Base-by-base conservation (phyloP, 2,329 filamentous ascomycete genomes). In the Fusarium decemcellulare region DNA sequence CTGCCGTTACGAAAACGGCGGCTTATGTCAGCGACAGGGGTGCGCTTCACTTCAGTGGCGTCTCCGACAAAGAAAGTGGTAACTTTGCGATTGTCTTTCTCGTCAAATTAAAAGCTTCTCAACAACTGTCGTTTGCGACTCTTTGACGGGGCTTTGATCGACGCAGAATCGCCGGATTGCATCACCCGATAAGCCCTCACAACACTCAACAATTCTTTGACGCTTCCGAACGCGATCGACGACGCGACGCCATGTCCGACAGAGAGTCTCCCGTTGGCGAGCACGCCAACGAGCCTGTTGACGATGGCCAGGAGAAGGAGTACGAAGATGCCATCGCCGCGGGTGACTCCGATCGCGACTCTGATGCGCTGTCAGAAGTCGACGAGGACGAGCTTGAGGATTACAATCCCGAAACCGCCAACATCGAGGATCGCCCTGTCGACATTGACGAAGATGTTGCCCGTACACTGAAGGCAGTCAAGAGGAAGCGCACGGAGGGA, bases 351-450 rank as follows among this genome's bases (percentile, higher is more conserved):
- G 88, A 90, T 68, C 82, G 83, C 55, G 87, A 90, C 12, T 88
- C 86, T 0, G 88, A 90, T 68, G 79, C 86, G 40, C 85, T 92
- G 2, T 92, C 90, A 23, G 90, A 92, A 75, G 88, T 92, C 67
- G 90, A 92, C 73, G 90, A 91, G 74, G 86, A 91, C 58, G 88
- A 92, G 73, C 91, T 93, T 66, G 89, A 88, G 68, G 89, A 92
- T 67, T 92, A 92, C 79, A 90, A 92, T 68, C 87, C 89, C 10
- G 84, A 87, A 44, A 88, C 86, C 7, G 88, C 88, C 63, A 88
- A 89, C 52, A 86, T 90, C 40, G 88, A 90, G 75, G 86, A 90
- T 75, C 84, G 87, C 27, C 89, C 89, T 1, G 84, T 90, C n/a
- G 87, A 89, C 30, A 91, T 92, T 66, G 90, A 92, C 72, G 90